These are phyloP conservation scores for Hemileia vastatrix DNA, from an alignment of 1,284 basidiomycete genomes.

Conservation along the genomic window DNA sequence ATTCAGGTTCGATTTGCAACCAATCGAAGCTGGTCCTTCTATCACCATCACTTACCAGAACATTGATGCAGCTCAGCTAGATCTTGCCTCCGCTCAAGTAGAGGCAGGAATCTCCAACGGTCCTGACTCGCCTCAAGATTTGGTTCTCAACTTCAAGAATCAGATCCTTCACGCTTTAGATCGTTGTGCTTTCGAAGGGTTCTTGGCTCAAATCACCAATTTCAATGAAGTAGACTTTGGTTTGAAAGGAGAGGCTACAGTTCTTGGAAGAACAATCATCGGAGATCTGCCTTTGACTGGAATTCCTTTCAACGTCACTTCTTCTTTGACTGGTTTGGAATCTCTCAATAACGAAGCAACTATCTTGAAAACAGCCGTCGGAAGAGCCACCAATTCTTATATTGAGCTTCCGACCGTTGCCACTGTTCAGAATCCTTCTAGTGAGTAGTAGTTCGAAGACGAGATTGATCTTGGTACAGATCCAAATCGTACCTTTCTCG, in stretches of 20 bases:
- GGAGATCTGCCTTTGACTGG: conserved; percentile 59
- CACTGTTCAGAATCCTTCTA: conserved; percentile 17
- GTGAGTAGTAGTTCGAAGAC: not conserved
- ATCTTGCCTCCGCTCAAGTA: conserved; percentile 51
- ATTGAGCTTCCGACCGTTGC: conserved; percentile 4
- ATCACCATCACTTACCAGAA: conserved; percentile 52
- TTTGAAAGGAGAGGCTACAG: conserved; percentile 55
- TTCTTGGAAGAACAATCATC: conserved; percentile 57
- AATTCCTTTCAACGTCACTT: conserved; percentile 57
- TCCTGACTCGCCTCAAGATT: conserved; percentile 54
- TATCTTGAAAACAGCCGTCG: conserved; percentile 30
- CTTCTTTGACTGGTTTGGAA: conserved; percentile 51
- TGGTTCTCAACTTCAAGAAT: conserved; percentile 55
- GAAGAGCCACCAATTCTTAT: conserved; percentile 30
- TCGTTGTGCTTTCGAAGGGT: conserved; percentile 52
- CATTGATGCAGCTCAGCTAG: conserved; percentile 55
- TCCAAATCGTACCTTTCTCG: too few relatives aligned
- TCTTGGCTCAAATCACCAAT: conserved; percentile 57
- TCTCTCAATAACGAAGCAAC: too few relatives aligned
- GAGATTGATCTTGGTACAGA: too few relatives aligned
- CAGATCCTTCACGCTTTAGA: conserved; percentile 54
- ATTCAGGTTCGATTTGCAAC: conserved; percentile 64
- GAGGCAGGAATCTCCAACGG: conserved; percentile 60
- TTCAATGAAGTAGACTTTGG: conserved; percentile 49
- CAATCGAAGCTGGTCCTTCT: conserved; percentile 53